Evolutionary conservation across 192 early-diverging fungal genomes (phyloP).

Genomic region (Umbelopsis sp.): DNA sequence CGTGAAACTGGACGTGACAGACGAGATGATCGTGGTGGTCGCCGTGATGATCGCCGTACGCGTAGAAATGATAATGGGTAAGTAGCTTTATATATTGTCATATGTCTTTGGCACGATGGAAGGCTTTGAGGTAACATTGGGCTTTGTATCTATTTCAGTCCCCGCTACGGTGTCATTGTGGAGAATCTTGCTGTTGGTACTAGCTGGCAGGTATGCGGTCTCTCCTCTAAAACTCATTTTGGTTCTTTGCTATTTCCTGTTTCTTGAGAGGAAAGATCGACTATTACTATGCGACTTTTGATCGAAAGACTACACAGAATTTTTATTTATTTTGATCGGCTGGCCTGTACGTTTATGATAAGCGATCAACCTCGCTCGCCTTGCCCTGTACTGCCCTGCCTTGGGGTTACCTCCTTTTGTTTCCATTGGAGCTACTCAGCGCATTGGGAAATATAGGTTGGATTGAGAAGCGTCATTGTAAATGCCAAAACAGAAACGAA

Average conservation of each 20-base stretch:
- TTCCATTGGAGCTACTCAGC: no score
- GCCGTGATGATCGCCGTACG: slow-evolving; percentile 1
- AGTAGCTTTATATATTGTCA: background rate
- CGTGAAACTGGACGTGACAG: background rate
- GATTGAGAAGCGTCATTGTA: no score
- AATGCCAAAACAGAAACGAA: no score
- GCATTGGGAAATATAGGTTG: no score
- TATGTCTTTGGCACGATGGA: background rate
- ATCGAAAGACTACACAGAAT: no score
- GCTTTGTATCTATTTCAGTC: slow-evolving; percentile 2
- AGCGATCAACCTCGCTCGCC: no score
- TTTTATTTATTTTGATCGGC: no score
- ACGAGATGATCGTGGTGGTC: background rate
- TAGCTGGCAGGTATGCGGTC: slow-evolving; percentile 78
- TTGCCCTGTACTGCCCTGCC: no score
- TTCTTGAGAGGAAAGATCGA: background rate
- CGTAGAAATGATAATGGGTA: slow-evolving; percentile 16
- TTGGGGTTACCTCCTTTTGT: no score
- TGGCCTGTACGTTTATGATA: no score
- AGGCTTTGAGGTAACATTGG: background rate
- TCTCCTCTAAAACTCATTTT: slow-evolving; percentile 23
- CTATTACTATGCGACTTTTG: no score
- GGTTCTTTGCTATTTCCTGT: background rate
- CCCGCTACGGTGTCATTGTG: slow-evolving; percentile 73
- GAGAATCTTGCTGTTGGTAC: slow-evolving; percentile 81